These are phyloP conservation scores for Picochlorum sp. DNA, from an alignment of 139 green algal genomes.

Conservation along the genomic window DNA sequence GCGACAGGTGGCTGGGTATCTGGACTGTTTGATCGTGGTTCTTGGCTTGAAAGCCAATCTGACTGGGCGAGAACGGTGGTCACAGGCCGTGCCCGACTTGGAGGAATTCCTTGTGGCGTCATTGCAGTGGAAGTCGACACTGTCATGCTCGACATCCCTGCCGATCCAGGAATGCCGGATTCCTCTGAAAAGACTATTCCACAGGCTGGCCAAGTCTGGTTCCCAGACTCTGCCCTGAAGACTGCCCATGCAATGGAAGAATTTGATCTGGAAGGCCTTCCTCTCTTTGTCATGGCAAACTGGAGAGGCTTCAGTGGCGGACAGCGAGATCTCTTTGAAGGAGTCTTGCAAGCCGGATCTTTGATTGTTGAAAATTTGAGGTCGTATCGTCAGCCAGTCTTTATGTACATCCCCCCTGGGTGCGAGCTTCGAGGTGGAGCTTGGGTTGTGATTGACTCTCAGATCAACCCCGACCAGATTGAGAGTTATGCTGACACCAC, in stretches of 20 bases:
- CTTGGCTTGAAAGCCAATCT: conserved; percentile 67
- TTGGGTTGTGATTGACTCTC: conserved; percentile 95
- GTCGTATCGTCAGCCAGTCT: conserved; percentile 81
- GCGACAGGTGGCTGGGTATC: conserved; percentile 40
- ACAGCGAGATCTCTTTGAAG: conserved; percentile 95
- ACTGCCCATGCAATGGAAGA: conserved; percentile 97
- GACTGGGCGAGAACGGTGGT: conserved; percentile 93
- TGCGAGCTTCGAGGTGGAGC: conserved; percentile 93
- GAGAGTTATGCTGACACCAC: conserved; percentile 78
- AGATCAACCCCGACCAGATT: conserved; percentile 78
- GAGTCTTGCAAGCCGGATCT: conserved; percentile 88
- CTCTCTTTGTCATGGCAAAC: conserved; percentile 96
- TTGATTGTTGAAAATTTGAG: conserved; percentile 93
- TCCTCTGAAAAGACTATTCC: conserved; percentile 26
- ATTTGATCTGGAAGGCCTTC: conserved; percentile 90
- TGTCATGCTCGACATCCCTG: conserved; percentile 71
- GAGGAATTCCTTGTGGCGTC: conserved; percentile 83
- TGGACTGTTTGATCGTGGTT: conserved; percentile 83
- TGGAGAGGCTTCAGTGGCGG: conserved; percentile 97
- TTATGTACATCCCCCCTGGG: conserved; percentile 89
- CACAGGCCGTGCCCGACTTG: conserved; percentile 84
- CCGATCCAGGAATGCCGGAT: conserved; percentile 69
- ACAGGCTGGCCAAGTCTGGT: conserved; percentile 88
- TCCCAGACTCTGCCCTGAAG: conserved; percentile 92
- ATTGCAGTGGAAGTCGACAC: conserved; percentile 88